Evolutionary conservation across 495 filamentous ascomycete genomes (phyloP).

Genomic region (Aspergillus sparsus): DNA sequence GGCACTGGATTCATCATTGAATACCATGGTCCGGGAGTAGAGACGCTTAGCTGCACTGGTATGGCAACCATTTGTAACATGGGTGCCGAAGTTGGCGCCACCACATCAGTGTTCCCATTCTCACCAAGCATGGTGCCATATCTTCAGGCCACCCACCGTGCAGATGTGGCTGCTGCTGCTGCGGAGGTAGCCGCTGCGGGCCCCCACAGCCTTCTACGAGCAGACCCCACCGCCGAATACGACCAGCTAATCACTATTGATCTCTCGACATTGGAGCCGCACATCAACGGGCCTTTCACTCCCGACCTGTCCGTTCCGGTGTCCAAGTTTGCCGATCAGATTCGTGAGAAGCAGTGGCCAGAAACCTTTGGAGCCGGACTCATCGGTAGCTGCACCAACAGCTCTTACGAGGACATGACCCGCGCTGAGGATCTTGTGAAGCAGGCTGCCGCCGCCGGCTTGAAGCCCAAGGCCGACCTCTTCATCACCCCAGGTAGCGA

Average conservation of each 20-base stretch:
- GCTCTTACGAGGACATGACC: constrained; percentile 97
- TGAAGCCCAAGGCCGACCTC: constrained; percentile 87
- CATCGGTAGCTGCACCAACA: constrained; percentile 98
- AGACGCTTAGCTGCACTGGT: constrained; percentile 86
- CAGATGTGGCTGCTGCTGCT: constrained; percentile 62
- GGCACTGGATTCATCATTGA: constrained; percentile 95
- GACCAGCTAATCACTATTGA: constrained; percentile 92
- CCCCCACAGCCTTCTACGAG: constrained; percentile 48
- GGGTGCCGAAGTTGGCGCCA: constrained; percentile 92
- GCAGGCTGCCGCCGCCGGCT: constrained; percentile 80
- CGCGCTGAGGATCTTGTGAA: constrained; percentile 88
- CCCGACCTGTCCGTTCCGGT: constrained; percentile 92
- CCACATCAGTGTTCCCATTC: constrained; percentile 91
- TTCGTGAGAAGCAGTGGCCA: constrained; percentile 85
- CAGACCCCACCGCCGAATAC: constrained; percentile 81
- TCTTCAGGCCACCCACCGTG: constrained; percentile 78
- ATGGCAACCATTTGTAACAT: constrained; percentile 95
- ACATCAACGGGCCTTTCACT: constrained; percentile 97
- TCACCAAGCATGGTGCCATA: constrained; percentile 71
- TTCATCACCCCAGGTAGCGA: constrained; percentile 96
- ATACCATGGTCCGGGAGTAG: constrained; percentile 86
- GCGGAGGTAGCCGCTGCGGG: constrained; percentile 45
- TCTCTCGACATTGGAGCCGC: constrained; percentile 86
- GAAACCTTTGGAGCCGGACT: constrained; percentile 86
- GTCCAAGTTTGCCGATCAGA: constrained; percentile 80